These are phyloP conservation scores for Phytophthora pistaciae DNA, from an alignment of 352 stramenopile species.

Conservation along the genomic window DNA sequence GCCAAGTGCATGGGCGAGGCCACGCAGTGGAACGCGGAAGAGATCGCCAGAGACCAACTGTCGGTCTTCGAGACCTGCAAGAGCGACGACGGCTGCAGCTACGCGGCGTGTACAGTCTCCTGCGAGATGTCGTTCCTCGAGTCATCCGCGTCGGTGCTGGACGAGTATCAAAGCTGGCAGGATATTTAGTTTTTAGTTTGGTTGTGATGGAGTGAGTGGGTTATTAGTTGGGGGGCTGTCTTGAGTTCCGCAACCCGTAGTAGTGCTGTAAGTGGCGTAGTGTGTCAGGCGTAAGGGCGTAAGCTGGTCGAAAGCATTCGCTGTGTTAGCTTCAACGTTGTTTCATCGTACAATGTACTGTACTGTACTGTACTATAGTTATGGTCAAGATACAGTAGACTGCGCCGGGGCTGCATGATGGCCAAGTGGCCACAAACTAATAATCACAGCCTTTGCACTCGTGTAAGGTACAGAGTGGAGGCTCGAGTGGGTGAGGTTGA, in stretches of 20 bases:
- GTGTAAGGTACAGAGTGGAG: background rate
- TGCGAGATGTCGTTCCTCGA: constrained; percentile 24
- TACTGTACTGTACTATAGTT: no score
- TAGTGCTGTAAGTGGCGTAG: background rate
- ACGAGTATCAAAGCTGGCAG: constrained; percentile 3
- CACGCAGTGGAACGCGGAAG: constrained; percentile 35
- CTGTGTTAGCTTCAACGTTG: background rate
- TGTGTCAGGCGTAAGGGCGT: background rate
- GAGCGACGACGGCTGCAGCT: constrained; percentile 16
- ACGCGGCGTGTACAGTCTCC: constrained; percentile 20
- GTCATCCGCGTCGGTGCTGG: constrained; percentile 18
- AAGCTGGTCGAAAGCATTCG: constrained; percentile 7
- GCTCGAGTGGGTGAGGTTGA: background rate
- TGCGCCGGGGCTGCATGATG: background rate
- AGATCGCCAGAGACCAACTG: constrained; percentile 27
- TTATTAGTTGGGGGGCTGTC: background rate
- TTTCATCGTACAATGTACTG: background rate
- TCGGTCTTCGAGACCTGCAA: constrained; percentile 22
- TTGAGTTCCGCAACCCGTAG: background rate
- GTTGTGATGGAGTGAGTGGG: constrained; percentile 5
- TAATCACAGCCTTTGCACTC: background rate
- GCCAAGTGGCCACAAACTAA: background rate
- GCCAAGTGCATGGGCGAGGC: constrained; percentile 43
- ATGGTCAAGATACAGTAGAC: no score
- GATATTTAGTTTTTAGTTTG: constrained; percentile 6